Evolutionary conservation across 805 yeast species (phyloP).

Genomic region (Komagataella populi): DNA sequence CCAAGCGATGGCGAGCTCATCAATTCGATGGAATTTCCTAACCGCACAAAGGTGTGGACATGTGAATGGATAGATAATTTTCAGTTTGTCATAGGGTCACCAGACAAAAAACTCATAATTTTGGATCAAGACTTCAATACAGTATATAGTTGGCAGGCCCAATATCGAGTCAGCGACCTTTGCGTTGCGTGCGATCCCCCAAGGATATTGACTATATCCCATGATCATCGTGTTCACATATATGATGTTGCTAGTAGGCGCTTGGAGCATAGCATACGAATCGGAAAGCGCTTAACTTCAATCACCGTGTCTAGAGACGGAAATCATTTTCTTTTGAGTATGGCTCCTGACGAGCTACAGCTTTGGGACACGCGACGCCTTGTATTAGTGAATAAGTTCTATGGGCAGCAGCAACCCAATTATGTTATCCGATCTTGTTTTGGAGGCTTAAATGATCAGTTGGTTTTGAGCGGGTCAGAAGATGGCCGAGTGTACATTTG

Average conservation of each 20-base stretch:
- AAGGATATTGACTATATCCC: conserved; percentile 48
- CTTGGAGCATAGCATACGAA: conserved; percentile 21
- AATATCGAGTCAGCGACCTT: conserved; percentile 50
- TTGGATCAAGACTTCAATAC: conserved; percentile 24
- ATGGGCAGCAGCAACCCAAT: conserved; percentile 61
- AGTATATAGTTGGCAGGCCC: conserved; percentile 16
- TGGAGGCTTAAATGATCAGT: conserved; percentile 57
- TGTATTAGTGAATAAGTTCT: conserved; percentile 43
- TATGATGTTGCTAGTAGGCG: conserved; percentile 32
- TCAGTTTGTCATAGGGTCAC: conserved; percentile 59
- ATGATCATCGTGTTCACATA: conserved; percentile 46
- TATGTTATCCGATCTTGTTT: conserved; percentile 66
- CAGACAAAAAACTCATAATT: conserved; percentile 49
- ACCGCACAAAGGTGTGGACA: conserved; percentile 27
- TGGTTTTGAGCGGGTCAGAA: conserved; percentile 72
- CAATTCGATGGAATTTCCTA: conserved; percentile 7
- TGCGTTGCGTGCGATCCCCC: conserved; percentile 54
- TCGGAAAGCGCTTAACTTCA: conserved; percentile 52
- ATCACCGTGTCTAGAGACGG: conserved; percentile 47
- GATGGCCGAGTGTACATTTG: conserved; percentile 70
- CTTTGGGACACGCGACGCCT: conserved; percentile 63
- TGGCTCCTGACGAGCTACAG: conserved; percentile 65
- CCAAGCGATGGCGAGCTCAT: conserved; percentile 22
- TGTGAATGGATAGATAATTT: conserved; percentile 54
- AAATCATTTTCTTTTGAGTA: conserved; percentile 39